phyloP scores from a whole-genome alignment of 306 rosid genomes.

The Abrus pulchellus region DNA sequence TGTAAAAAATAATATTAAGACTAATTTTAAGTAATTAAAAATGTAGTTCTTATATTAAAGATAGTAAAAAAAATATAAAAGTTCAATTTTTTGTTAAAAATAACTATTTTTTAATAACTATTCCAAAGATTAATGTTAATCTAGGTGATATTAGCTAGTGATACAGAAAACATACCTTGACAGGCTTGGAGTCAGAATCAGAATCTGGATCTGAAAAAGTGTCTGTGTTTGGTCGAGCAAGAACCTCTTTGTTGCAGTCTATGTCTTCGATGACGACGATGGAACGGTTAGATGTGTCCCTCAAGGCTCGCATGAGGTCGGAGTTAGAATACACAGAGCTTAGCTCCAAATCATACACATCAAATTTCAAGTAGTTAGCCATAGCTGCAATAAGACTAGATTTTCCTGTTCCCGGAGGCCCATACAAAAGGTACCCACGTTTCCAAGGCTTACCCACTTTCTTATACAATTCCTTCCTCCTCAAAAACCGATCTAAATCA shows the following conservation, averaged over 20 bases:
- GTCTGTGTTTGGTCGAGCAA: not conserved
- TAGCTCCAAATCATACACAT: conserved; percentile 58
- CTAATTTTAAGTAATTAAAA: too few relatives aligned
- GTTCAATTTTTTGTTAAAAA: too few relatives aligned
- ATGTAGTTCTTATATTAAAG: too few relatives aligned
- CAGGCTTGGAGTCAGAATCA: not conserved
- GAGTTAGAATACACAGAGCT: conserved; percentile 37
- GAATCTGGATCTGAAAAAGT: not conserved
- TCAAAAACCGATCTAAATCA: conserved; percentile 51
- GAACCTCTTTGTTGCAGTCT: conserved; percentile 52
- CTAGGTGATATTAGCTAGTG: too few relatives aligned
- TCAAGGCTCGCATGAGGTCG: conserved; percentile 40
- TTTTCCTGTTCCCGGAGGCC: conserved; percentile 61
- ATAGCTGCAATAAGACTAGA: conserved; percentile 56
- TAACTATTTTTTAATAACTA: too few relatives aligned
- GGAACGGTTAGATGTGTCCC: conserved; percentile 42
- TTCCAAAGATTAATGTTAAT: too few relatives aligned
- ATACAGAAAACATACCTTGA: conserved; percentile 26
- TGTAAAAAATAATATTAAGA: too few relatives aligned
- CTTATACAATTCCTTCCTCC: conserved; percentile 52
- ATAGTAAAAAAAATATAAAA: too few relatives aligned
- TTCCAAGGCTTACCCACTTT: conserved; percentile 62
- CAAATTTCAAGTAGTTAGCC: conserved; percentile 53
- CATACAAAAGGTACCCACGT: conserved; percentile 55
- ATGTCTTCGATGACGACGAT: conserved; percentile 61